These are phyloP conservation scores for Sicyos edulis DNA, from an alignment of 306 rosid species.

Conservation along the genomic window DNA sequence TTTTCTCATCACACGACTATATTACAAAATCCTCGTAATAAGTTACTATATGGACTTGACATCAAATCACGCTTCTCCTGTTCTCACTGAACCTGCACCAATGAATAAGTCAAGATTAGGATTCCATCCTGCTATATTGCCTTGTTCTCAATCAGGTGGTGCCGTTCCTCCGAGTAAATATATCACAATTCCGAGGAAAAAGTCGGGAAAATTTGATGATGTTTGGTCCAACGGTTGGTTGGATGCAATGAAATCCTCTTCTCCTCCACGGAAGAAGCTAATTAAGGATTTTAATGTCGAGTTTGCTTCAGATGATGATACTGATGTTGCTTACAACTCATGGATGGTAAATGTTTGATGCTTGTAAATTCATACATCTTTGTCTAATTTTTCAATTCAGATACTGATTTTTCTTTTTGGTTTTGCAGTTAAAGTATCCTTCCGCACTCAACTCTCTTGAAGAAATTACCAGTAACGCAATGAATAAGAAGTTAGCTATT, in stretches of 20 bases:
- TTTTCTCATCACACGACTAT: not conserved
- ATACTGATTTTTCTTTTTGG: not conserved
- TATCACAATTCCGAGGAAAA: conserved; percentile 53
- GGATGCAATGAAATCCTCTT: conserved; percentile 92
- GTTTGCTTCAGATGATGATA: conserved; percentile 57
- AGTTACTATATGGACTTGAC: conserved; percentile 65
- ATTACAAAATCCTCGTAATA: conserved; percentile 14
- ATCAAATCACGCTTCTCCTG: conserved; percentile 51
- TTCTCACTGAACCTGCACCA: conserved; percentile 66
- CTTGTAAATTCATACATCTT: not conserved
- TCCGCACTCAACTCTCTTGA: conserved; percentile 64
- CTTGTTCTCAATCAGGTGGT: conserved; percentile 56
- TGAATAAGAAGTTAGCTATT: conserved; percentile 64
- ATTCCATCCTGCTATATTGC: conserved; percentile 43
- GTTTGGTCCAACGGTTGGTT: conserved; percentile 83
- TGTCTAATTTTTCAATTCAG: not conserved
- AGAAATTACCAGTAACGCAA: conserved; percentile 44
- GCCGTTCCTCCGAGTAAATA: conserved; percentile 45
- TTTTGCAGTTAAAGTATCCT: conserved; percentile 61
- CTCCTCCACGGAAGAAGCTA: conserved; percentile 76
- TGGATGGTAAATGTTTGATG: conserved; percentile 56
- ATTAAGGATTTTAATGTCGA: conserved; percentile 41
- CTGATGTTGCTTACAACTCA: conserved; percentile 42
- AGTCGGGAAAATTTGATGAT: conserved; percentile 58
- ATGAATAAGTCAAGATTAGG: conserved; percentile 75